Conservation (phyloP, 768 basidiomycete genomes). For the Podaxis sp. region DNA sequence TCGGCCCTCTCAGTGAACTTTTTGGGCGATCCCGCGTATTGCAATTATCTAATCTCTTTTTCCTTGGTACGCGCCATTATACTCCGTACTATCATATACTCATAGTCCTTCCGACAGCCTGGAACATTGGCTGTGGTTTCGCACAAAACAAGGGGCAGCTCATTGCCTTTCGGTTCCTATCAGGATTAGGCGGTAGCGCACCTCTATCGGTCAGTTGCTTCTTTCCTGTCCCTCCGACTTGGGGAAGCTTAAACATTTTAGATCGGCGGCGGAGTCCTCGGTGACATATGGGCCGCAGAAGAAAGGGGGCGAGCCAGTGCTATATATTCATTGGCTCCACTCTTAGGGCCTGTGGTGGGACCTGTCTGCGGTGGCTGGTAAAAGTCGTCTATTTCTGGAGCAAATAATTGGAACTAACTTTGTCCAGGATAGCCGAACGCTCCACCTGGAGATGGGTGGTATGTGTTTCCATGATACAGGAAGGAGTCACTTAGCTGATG, state of each 20-base stretch:
- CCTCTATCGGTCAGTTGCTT: slow-evolving; percentile 55
- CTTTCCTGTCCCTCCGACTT: slow-evolving; percentile 36
- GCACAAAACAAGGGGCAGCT: slow-evolving; percentile 57
- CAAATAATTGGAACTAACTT: slow-evolving; percentile 13
- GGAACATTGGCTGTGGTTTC: slow-evolving; percentile 67
- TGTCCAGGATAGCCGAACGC: slow-evolving; percentile 50
- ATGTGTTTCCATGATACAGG: slow-evolving; percentile 22
- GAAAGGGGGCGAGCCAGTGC: slow-evolving; percentile 65
- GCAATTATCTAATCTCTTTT: slow-evolving; percentile 66
- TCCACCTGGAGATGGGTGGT: slow-evolving; percentile 77
- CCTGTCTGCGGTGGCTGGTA: slow-evolving; percentile 64
- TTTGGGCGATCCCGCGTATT: slow-evolving; percentile 65
- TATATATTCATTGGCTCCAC: slow-evolving; percentile 62
- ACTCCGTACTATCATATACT: background rate
- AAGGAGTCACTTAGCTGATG: background rate
- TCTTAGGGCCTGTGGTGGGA: slow-evolving; percentile 65
- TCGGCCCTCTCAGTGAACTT: slow-evolving; percentile 71
- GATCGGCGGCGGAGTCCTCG: slow-evolving; percentile 65
- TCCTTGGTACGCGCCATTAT: slow-evolving; percentile 42
- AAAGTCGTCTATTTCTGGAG: slow-evolving; percentile 1
- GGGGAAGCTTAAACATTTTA: slow-evolving; percentile 23
- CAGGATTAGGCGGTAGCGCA: slow-evolving; percentile 74
- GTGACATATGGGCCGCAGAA: slow-evolving; percentile 61
- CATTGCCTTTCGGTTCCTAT: slow-evolving; percentile 66
- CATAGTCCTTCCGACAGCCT: slow-evolving; percentile 34